These are phyloP conservation scores for Chaetoscypha palmicola DNA, from an alignment of 2,329 filamentous ascomycete species.

Conservation along the genomic window DNA sequence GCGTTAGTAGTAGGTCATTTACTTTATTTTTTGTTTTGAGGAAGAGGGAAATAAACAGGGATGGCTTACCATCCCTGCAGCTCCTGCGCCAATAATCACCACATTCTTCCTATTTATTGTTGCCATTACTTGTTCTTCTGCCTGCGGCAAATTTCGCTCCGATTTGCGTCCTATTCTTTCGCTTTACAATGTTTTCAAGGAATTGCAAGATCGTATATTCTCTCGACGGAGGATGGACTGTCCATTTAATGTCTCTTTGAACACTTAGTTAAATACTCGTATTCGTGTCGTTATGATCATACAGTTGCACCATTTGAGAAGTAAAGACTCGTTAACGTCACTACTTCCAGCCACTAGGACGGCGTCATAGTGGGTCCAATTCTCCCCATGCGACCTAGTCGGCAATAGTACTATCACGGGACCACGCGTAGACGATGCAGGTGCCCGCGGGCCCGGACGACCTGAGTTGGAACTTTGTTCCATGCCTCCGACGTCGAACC, in stretches of 20 bases:
- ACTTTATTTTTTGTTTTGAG: background rate
- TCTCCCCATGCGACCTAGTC: background rate
- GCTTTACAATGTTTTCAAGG: background rate
- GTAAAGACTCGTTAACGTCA: slow-evolving; percentile 3
- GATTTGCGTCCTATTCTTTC: background rate
- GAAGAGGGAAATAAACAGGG: background rate
- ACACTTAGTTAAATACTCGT: background rate
- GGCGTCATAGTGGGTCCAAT: background rate
- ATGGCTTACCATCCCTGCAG: slow-evolving; percentile 24
- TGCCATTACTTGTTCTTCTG: background rate
- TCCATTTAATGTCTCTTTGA: background rate
- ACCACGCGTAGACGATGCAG: background rate
- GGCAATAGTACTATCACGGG: background rate
- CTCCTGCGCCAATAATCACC: slow-evolving; percentile 55
- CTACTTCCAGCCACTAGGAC: background rate
- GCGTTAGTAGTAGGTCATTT: background rate
- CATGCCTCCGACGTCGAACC: no score
- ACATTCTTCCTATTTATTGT: slow-evolving; percentile 38
- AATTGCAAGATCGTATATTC: background rate
- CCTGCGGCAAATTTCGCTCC: background rate
- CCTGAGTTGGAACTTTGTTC: no score
- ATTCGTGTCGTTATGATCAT: background rate
- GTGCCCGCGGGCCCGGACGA: no score
- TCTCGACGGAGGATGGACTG: background rate
- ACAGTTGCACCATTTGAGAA: background rate